Percentiles rank a stretch among this genome's conserved stretches.
These are phyloP conservation scores for Dentipellis fragilis DNA, from an alignment of 768 basidiomycete genomes.

Conservation along the genomic window DNA sequence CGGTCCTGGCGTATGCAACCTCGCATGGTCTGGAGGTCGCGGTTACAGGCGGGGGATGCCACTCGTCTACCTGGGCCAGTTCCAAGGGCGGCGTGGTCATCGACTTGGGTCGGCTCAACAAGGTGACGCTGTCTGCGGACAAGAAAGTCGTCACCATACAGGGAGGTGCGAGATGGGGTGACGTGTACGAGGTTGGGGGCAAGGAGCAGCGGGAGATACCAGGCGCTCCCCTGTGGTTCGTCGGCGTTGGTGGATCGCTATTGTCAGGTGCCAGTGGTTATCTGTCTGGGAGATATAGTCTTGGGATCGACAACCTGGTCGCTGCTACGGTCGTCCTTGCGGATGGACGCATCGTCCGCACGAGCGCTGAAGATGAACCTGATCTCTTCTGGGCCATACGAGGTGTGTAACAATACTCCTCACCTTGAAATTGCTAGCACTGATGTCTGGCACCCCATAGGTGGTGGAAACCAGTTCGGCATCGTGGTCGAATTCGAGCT, in stretches of 20 bases:
- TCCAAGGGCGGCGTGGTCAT: slow-evolving; percentile 24
- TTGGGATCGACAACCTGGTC: slow-evolving; percentile 36
- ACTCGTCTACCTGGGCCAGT: slow-evolving; percentile 22
- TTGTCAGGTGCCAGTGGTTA: slow-evolving; percentile 18
- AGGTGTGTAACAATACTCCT: slow-evolving; percentile 6
- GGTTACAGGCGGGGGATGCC: slow-evolving; percentile 22
- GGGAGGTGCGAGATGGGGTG: slow-evolving; percentile 23
- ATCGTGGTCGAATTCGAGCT: slow-evolving; percentile 22
- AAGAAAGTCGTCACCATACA: slow-evolving; percentile 19
- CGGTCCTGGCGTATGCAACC: slow-evolving; percentile 9
- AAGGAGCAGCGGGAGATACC: slow-evolving; percentile 12
- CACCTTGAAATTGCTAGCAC: no score
- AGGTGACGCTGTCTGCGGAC: slow-evolving; percentile 19
- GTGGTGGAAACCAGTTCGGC: slow-evolving; percentile 20
- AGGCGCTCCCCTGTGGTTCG: slow-evolving; percentile 14
- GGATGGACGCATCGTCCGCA: slow-evolving; percentile 16
- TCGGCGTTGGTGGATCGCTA: slow-evolving; percentile 16
- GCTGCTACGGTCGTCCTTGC: slow-evolving; percentile 11
- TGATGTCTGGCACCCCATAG: slow-evolving; percentile 2
- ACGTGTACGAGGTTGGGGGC: slow-evolving; percentile 15
- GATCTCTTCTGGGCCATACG: slow-evolving; percentile 24
- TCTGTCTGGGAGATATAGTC: slow-evolving; percentile 19
- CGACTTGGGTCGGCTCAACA: slow-evolving; percentile 21
- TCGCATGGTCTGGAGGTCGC: slow-evolving; percentile 15
- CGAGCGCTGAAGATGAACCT: slow-evolving; percentile 15